Conservation (phyloP, 805 yeast genomes). For the Cyberlindnera euphorbiiphila region DNA sequence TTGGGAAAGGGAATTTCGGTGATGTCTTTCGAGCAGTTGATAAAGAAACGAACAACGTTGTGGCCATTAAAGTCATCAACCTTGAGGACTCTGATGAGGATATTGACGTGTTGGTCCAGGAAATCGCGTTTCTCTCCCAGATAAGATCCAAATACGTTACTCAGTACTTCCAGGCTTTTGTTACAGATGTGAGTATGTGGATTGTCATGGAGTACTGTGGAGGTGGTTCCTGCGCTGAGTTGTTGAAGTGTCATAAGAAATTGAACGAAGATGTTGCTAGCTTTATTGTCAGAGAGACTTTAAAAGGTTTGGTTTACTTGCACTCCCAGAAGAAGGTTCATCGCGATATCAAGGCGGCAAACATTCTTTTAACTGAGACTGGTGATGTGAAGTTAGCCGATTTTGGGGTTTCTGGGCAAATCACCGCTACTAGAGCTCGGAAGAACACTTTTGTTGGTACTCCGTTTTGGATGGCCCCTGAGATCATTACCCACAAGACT, state of each 20-base stretch:
- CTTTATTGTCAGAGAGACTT: conserved; percentile 57
- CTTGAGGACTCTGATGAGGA: conserved; percentile 79
- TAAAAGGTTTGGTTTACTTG: conserved; percentile 70
- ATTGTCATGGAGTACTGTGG: conserved; percentile 95
- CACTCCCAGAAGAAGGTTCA: conserved; percentile 78
- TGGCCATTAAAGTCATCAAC: conserved; percentile 86
- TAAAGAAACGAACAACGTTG: conserved; percentile 36
- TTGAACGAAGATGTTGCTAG: conserved; percentile 60
- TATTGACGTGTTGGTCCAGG: conserved; percentile 65
- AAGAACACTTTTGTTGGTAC: conserved; percentile 88
- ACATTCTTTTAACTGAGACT: conserved; percentile 63
- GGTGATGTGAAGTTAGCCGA: conserved; percentile 84
- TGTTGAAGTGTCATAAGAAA: conserved; percentile 50
- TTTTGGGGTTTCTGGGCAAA: conserved; percentile 89
- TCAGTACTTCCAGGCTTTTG: conserved; percentile 57
- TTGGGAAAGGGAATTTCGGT: conserved; percentile 85
- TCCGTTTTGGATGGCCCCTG: conserved; percentile 99
- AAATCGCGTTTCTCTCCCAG: conserved; percentile 69
- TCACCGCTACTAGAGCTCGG: conserved; percentile 56
- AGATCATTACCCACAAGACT: conserved; percentile 57
- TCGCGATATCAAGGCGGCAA: conserved; percentile 89
- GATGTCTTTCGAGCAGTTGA: conserved; percentile 67
- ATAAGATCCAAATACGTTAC: conserved; percentile 63
- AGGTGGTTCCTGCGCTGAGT: conserved; percentile 86
- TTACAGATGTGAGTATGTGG: conserved; percentile 70